Conservation (phyloP, 345 rosid species). For the Jatropha curcas region DNA sequence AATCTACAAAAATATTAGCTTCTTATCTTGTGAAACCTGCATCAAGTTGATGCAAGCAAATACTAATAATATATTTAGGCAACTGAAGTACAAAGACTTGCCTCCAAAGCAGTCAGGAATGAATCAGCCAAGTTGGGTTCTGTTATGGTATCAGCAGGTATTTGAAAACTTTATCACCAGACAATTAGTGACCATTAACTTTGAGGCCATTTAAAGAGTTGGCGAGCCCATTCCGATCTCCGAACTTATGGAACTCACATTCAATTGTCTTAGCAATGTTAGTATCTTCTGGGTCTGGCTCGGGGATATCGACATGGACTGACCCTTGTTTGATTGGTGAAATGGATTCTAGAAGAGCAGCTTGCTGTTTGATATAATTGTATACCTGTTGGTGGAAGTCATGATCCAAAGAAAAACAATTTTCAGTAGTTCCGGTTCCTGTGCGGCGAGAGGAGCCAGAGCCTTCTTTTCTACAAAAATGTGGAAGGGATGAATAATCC, state of each 20-base stretch:
- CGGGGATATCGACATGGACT: conserved; percentile 28
- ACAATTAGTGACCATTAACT: conserved; percentile 34
- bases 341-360: conserved; percentile 18
- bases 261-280: conserved; percentile 30
- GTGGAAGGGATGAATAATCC: conserved; percentile 34
- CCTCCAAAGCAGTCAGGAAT: conserved; percentile 22
- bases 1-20: conserved; percentile 20
- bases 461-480: conserved; percentile 64
- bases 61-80: background rate
- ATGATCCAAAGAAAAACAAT: conserved; percentile 33
- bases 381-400: conserved; percentile 33
- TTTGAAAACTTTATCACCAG: conserved; percentile 22
- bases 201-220: conserved; percentile 37
- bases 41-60: conserved; percentile 50
- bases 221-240: conserved; percentile 39
- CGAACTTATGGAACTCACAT: conserved; percentile 53
- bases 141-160: conserved; percentile 5
- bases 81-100: conserved; percentile 18
- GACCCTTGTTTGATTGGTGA: conserved; percentile 31
- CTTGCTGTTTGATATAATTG: conserved; percentile 29
- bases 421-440: conserved; percentile 15
- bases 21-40: conserved; percentile 32
- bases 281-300: conserved; percentile 29
- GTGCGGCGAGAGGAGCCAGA: conserved; percentile 41
- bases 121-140: conserved; percentile 15